Percentiles rank a stretch among this genome's conserved stretches.
Conservation (phyloP, 2,329 filamentous ascomycete species). For the Fusarium albosuccineum region DNA sequence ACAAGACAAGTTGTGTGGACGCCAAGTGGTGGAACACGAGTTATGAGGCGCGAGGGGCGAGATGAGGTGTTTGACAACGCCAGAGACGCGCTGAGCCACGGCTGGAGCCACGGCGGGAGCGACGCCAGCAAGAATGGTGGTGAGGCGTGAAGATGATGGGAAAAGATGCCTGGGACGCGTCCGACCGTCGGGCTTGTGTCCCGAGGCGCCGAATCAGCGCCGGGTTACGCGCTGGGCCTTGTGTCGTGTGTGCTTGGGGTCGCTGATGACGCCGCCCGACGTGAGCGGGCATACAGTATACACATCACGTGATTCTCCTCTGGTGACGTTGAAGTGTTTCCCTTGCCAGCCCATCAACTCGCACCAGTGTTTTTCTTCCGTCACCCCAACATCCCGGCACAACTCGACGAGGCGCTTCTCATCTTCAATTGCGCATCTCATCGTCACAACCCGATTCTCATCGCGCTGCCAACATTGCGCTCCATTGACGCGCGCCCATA, state of each 20-base stretch:
- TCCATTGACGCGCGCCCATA: slow-evolving; percentile 47
- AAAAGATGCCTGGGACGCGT: slow-evolving; percentile 33
- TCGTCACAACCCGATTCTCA: slow-evolving; percentile 46
- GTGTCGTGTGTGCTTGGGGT: slow-evolving; percentile 36
- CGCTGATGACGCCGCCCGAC: slow-evolving; percentile 44
- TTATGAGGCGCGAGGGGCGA: slow-evolving; percentile 43
- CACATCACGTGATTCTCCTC: slow-evolving; percentile 51
- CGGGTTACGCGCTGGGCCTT: slow-evolving; percentile 28
- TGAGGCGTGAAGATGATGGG: slow-evolving; percentile 21
- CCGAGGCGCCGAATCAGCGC: slow-evolving; percentile 40
- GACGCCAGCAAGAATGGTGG: slow-evolving; percentile 13
- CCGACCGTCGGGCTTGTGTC: slow-evolving; percentile 28
- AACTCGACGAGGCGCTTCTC: slow-evolving; percentile 49
- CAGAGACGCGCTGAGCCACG: slow-evolving; percentile 30
- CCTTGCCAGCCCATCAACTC: slow-evolving; percentile 49
- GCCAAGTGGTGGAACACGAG: slow-evolving; percentile 45
- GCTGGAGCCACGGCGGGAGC: slow-evolving; percentile 16
- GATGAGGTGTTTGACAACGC: slow-evolving; percentile 35
- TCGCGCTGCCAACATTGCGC: slow-evolving; percentile 49
- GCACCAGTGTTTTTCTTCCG: slow-evolving; percentile 52
- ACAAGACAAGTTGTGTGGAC: slow-evolving; percentile 50
- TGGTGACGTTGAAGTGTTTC: slow-evolving; percentile 54
- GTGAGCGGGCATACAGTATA: slow-evolving; percentile 29
- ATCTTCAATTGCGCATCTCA: slow-evolving; percentile 51
- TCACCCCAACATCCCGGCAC: slow-evolving; percentile 52